phyloP scores from a whole-genome alignment of 805 yeast species.

The Lipomyces sp. region DNA sequence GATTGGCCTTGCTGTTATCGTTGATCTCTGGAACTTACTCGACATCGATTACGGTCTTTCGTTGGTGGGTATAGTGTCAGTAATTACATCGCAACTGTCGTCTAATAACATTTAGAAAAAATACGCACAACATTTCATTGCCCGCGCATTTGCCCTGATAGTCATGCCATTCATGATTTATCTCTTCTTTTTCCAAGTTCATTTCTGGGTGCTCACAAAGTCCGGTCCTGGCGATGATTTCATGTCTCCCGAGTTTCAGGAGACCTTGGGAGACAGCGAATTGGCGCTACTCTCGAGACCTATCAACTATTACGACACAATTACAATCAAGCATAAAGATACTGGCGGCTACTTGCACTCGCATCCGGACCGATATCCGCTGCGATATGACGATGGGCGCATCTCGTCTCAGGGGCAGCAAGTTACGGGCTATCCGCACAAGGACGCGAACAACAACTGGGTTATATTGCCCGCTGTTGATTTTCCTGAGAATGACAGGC shows the following conservation, averaged over 20 bases:
- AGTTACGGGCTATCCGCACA: conserved; percentile 70
- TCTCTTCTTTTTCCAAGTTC: conserved; percentile 88
- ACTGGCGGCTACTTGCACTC: conserved; percentile 84
- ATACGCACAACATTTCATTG: conserved; percentile 70
- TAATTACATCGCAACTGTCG: neutral
- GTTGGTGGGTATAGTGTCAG: conserved; percentile 24
- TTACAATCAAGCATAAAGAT: conserved; percentile 80
- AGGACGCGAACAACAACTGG: conserved; percentile 77
- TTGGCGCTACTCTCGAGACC: conserved; percentile 70
- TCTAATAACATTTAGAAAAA: conserved; percentile 42
- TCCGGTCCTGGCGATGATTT: conserved; percentile 97
- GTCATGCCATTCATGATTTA: conserved; percentile 81
- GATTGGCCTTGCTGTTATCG: conserved; percentile 81
- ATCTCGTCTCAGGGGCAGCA: conserved; percentile 93
- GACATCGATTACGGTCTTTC: conserved; percentile 72
- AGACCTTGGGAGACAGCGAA: conserved; percentile 82
- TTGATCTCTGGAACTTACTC: conserved; percentile 86
- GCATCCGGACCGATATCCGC: conserved; percentile 74
- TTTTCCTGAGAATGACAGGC: conserved; percentile 48
- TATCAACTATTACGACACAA: conserved; percentile 73
- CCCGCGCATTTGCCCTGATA: conserved; percentile 72
- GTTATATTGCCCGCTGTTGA: conserved; percentile 70
- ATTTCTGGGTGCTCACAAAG: conserved; percentile 75
- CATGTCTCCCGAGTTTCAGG: conserved; percentile 96
- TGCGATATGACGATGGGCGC: conserved; percentile 95